phyloP scores from a whole-genome alignment of 768 basidiomycete species.

The Tylopilus cervinicoccineus region DNA sequence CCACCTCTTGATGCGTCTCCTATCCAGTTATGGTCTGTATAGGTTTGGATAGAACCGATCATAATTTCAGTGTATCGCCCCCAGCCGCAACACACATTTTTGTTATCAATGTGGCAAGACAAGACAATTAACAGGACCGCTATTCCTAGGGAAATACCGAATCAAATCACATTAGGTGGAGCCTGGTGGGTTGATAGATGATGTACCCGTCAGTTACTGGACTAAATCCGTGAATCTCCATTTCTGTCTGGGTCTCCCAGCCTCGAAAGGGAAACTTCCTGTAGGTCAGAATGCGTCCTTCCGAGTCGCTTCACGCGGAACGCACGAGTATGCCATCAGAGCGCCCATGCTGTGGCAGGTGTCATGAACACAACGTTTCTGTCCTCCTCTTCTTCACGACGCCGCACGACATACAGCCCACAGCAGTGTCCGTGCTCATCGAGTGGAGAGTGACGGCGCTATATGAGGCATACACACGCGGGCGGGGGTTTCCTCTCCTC shows the following conservation, averaged over 20 bases:
- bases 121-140: conserved; percentile 43
- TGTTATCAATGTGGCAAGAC: conserved; percentile 48
- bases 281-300: too few relatives aligned
- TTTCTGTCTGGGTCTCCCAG: neutral
- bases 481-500: neutral
- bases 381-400: conserved; percentile 6
- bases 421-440: conserved; percentile 1
- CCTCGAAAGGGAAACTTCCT: neutral
- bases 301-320: too few relatives aligned
- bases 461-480: conserved; percentile 8
- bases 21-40: neutral
- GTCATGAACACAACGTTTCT: conserved; percentile 18
- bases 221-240: neutral
- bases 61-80: conserved; percentile 44
- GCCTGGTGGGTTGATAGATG: neutral
- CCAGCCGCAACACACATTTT: conserved; percentile 56
- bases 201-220: neutral
- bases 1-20: conserved; percentile 50
- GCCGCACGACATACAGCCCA: conserved; percentile 1
- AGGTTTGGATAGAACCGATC: neutral
- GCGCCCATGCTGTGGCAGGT: conserved; percentile 5
- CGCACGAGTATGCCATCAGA: neutral
- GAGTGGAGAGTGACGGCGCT: conserved; percentile 4
- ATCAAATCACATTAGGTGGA: neutral
- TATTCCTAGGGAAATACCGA: conserved; percentile 28